Conservation (phyloP, 176 grass and related monocot species). For the Zizania latifolia region DNA sequence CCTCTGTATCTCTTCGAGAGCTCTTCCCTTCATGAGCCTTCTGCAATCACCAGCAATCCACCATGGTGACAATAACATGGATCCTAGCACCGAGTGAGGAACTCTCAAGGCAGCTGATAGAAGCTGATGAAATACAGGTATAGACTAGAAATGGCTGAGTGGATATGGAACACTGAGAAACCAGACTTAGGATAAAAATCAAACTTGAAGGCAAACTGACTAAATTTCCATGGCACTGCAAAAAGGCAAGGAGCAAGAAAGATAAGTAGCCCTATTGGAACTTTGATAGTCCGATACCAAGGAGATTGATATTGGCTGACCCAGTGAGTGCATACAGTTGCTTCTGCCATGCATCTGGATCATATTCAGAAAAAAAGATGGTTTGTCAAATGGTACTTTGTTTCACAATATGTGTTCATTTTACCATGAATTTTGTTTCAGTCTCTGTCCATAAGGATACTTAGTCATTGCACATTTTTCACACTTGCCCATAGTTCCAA, state of each 20-base stretch:
- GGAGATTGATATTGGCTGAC: not conserved
- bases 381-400: no score
- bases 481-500: not conserved
- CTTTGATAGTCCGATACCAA: not conserved
- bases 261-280: constrained; percentile 9
- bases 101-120: not conserved
- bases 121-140: not conserved
- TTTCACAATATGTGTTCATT: not conserved
- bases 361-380: no score
- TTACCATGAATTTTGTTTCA: no score
- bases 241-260: not conserved
- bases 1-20: no score
- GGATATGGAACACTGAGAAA: constrained; percentile 16
- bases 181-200: constrained; percentile 5
- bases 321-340: not conserved
- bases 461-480: not conserved
- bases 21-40: no score
- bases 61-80: not conserved
- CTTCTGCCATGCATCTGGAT: not conserved
- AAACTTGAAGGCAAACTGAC: constrained; percentile 3
- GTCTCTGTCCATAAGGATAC: not conserved
- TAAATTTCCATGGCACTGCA: constrained; percentile 20
- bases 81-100: not conserved
- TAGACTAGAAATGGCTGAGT: not conserved
- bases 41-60: not conserved